Evolutionary conservation across 805 yeast genomes (phyloP).

Genomic region (Hanseniaspora lachancei): DNA sequence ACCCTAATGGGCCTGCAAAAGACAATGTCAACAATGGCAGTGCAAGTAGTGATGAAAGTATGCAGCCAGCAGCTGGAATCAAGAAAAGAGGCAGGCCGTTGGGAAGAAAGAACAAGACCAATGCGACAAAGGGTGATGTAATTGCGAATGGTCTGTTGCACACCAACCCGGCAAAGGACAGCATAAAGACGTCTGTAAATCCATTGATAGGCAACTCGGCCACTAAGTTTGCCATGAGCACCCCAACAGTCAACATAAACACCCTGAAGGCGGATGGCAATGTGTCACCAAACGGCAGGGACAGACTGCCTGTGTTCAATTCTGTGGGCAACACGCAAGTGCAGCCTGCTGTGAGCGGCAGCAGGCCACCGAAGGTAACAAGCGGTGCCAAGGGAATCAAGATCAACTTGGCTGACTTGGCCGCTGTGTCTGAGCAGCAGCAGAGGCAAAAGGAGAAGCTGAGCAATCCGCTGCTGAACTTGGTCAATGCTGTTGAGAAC

Average conservation of each 20-base stretch:
- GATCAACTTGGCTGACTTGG: constrained; percentile 7
- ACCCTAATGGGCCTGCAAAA: not conserved
- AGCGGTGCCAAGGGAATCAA: constrained; percentile 1
- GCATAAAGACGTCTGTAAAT: not conserved
- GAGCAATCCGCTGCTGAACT: not conserved
- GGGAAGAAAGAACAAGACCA: constrained; percentile 10
- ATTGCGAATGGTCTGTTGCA: not conserved
- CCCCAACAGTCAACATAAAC: too few species aligned
- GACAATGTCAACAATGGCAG: not conserved
- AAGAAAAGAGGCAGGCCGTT: constrained; percentile 12
- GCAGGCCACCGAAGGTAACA: not conserved
- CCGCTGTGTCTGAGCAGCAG: constrained; percentile 6
- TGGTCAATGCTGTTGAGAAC: constrained; percentile 7
- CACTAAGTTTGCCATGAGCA: not conserved
- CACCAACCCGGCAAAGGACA: not conserved
- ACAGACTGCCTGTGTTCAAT: constrained; percentile 1
- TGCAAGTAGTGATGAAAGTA: not conserved
- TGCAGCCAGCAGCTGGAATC: not conserved
- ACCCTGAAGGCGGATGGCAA: not conserved
- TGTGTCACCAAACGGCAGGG: not conserved
- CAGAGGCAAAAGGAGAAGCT: not conserved
- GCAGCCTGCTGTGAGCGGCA: not conserved
- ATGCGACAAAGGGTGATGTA: not conserved
- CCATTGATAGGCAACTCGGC: not conserved
- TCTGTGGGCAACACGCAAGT: not conserved